Percentiles rank a stretch among this genome's conserved stretches.
Conservation (phyloP, 352 stramenopile genomes). For the Salisapilia sapeloensis region DNA sequence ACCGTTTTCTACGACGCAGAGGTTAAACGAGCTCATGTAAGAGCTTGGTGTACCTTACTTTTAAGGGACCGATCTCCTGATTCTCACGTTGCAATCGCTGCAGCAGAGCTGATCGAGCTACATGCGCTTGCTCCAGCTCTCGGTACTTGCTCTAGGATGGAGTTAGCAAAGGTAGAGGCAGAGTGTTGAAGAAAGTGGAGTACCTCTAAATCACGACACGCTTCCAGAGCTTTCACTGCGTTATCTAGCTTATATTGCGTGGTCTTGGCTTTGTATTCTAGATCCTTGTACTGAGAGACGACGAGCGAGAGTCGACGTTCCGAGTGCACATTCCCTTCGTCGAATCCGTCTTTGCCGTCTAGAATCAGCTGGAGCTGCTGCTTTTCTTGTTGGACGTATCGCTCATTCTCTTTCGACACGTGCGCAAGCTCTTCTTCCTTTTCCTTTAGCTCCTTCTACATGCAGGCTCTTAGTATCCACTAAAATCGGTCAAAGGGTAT, state of each 20-base stretch:
- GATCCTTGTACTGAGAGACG: conserved; percentile 41
- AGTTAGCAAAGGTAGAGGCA: not conserved
- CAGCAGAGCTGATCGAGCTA: conserved; percentile 40
- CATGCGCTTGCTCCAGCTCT: conserved; percentile 54
- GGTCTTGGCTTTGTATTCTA: conserved; percentile 20
- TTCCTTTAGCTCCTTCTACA: conserved; percentile 20
- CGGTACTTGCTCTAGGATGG: conserved; percentile 11
- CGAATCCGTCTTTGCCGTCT: not conserved
- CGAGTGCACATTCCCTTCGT: conserved; percentile 1
- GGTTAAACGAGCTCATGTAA: not conserved
- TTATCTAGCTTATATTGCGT: conserved; percentile 16
- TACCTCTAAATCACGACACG: conserved; percentile 24
- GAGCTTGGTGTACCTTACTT: conserved; percentile 9
- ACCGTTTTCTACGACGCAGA: conserved; percentile 61
- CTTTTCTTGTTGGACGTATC: conserved; percentile 16
- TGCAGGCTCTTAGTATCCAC: conserved; percentile 2
- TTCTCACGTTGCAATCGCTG: conserved; percentile 57
- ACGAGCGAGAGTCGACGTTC: conserved; percentile 35
- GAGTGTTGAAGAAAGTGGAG: not conserved
- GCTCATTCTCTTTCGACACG: conserved; percentile 12
- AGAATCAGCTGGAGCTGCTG: conserved; percentile 19
- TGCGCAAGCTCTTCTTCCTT: conserved; percentile 26
- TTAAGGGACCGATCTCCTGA: conserved; percentile 23
- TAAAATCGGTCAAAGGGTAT: not conserved
- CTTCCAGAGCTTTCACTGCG: conserved; percentile 10